phyloP scores from a whole-genome alignment of 495 filamentous ascomycete genomes.

The Sporormia fimetaria region DNA sequence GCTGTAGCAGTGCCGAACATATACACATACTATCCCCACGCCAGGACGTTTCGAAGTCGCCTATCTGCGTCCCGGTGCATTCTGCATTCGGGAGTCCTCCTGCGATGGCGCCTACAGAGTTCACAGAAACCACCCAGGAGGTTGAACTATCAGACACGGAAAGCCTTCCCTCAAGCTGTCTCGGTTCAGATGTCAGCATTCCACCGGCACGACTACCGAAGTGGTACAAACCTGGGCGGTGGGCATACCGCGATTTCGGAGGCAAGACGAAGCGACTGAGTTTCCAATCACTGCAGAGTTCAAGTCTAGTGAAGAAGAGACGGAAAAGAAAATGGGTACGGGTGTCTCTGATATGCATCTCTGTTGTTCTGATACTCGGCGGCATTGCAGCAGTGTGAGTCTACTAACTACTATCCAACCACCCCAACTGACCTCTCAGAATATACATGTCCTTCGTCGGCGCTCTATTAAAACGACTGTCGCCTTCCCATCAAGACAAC shows the following conservation, averaged over 20 bases:
- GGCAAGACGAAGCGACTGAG: neutral
- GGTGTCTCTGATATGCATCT: slow-evolving; percentile 2
- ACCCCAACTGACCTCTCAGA: slow-evolving; percentile 2
- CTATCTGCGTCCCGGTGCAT: too few species aligned
- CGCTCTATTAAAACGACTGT: slow-evolving; percentile 7
- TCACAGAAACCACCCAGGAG: too few species aligned
- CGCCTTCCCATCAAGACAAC: slow-evolving; percentile 6
- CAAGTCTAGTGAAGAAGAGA: neutral
- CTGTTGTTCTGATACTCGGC: slow-evolving; percentile 8
- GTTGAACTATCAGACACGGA: too few species aligned
- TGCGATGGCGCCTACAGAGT: too few species aligned
- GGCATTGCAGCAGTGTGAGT: slow-evolving; percentile 12
- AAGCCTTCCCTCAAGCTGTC: too few species aligned
- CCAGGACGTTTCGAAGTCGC: too few species aligned
- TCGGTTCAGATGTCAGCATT: too few species aligned
- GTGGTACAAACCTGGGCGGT: neutral
- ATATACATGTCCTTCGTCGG: slow-evolving; percentile 14
- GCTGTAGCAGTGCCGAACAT: too few species aligned
- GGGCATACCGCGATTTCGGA: neutral
- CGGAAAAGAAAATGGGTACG: slow-evolving; percentile 4
- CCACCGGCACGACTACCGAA: neutral
- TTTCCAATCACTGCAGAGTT: neutral
- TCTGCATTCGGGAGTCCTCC: too few species aligned
- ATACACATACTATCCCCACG: too few species aligned
- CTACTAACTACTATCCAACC: too few species aligned